Base-by-base conservation (phyloP, 331 rosid species). In the Ulmus americana region DNA sequence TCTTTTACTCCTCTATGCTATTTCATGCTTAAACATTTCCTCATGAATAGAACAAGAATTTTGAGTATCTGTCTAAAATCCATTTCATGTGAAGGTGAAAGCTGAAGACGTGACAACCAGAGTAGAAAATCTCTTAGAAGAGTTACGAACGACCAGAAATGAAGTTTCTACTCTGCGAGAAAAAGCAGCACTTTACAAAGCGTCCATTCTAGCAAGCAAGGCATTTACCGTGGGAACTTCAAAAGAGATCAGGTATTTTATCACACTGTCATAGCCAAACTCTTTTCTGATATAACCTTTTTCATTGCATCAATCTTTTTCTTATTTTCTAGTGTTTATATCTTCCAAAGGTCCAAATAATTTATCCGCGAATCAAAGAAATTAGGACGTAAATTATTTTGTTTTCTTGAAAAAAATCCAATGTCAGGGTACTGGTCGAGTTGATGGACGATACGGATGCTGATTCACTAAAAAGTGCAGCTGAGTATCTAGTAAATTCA, bases 91-190 rank as follows among this genome's bases (percentile, higher is more conserved):
- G 76, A 72, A 88, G 97, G 95, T 77, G 63, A 92, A 92, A 85
- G 91, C 95, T 68, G 97, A 88, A 76, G 95, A 88, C 68, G 95
- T 86, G 55, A 85, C 85, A 13, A 53, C 75, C 39, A 85, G 97
- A 74, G 82, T 88, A 68, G 97, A 85, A 68, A 88, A 77, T 80
- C 86, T 92, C 51, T 52, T 80, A 50, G 94, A 83, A 85, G 95
- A 91, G 81, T 71, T 91, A 63, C 79, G 96, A 68, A 61, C 61
- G 57, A 85, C 74, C 8, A 83, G 88, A 81, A 88, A 80, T 41
- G 95, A 88, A 79, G 85, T 70, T 62, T 81, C 95, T 56, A 46
- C 81, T 55, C 78, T 91, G 76, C 87, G 92, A 40, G 87, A 86
- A 55, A 88, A 83, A 65, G 86, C 85, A 44, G 97, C 97, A 38